Percentiles rank a stretch among this genome's conserved stretches.
Evolutionary conservation across 2,329 filamentous ascomycete species (phyloP).

Genomic region (Dothideomycetes sp.): DNA sequence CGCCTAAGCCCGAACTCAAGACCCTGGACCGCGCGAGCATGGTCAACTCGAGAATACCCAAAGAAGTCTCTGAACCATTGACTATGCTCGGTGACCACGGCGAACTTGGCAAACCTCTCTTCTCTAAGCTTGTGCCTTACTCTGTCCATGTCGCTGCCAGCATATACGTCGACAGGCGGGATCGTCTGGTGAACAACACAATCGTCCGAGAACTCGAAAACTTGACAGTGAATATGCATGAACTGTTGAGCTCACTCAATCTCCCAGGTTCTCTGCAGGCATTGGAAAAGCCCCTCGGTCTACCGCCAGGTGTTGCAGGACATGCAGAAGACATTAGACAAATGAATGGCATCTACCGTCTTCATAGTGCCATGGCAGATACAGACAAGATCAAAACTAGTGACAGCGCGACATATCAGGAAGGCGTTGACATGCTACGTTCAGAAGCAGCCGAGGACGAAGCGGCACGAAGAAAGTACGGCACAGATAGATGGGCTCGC

Average conservation of each 20-base stretch:
- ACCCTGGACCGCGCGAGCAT: conserved; percentile 80
- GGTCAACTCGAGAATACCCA: conserved; percentile 70
- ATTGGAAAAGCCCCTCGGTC: conserved; percentile 82
- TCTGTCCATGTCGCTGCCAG: conserved; percentile 90
- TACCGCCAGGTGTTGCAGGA: conserved; percentile 75
- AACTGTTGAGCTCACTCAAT: conserved; percentile 70
- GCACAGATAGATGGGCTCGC: conserved; percentile 77
- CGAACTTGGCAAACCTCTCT: conserved; percentile 75
- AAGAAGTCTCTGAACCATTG: conserved; percentile 71
- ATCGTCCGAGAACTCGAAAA: conserved; percentile 78
- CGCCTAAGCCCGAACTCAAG: conserved; percentile 79
- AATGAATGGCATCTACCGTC: conserved; percentile 69
- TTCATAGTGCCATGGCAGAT: conserved; percentile 75
- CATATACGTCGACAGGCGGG: conserved; percentile 85
- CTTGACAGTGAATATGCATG: conserved; percentile 70
- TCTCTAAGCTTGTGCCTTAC: conserved; percentile 87
- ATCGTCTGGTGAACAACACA: conserved; percentile 80
- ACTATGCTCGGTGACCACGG: conserved; percentile 70
- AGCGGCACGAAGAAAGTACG: conserved; percentile 63
- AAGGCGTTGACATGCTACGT: conserved; percentile 68
- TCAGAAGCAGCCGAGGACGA: conserved; percentile 80
- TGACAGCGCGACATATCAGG: conserved; percentile 69
- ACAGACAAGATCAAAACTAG: conserved; percentile 80
- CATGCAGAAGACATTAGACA: conserved; percentile 93
- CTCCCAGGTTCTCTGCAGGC: conserved; percentile 89